Evolutionary conservation across 805 yeast species (phyloP).

Genomic region (Yarrowia osloensis): DNA sequence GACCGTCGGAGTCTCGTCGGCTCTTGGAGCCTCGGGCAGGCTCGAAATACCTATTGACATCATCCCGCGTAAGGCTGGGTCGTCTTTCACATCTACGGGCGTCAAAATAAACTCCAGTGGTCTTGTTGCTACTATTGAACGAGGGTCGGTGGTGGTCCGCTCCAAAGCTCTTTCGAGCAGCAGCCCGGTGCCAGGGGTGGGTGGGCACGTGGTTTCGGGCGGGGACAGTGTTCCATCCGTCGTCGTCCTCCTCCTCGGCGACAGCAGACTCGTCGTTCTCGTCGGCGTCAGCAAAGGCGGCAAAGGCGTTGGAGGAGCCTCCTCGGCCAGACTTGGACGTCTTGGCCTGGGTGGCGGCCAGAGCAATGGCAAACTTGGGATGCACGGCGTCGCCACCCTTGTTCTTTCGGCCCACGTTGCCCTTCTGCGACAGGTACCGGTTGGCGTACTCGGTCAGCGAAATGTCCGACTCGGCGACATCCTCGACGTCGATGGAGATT

Average conservation of each 20-base stretch:
- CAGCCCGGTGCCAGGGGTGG: constrained; percentile 31
- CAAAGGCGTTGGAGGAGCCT: constrained; percentile 19
- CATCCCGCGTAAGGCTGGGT: constrained; percentile 15
- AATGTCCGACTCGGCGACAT: constrained; percentile 32
- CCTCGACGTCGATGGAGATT: constrained; percentile 31
- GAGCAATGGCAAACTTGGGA: constrained; percentile 34
- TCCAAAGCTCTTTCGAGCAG: constrained; percentile 25
- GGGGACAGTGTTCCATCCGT: constrained; percentile 38
- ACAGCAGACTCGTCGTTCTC: constrained; percentile 29
- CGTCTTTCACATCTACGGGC: constrained; percentile 22
- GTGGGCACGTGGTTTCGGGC: constrained; percentile 34
- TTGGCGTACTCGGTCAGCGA: constrained; percentile 32
- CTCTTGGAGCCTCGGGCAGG: neutral
- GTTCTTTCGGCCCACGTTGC: constrained; percentile 7
- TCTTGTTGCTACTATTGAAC: constrained; percentile 31
- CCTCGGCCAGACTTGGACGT: constrained; percentile 23
- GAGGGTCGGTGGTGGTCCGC: constrained; percentile 31
- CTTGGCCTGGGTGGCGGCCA: constrained; percentile 32
- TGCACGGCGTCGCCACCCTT: constrained; percentile 28
- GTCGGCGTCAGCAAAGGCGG: constrained; percentile 30
- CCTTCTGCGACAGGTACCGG: constrained; percentile 29
- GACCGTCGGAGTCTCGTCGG: neutral
- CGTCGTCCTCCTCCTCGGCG: constrained; percentile 33
- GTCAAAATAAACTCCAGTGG: constrained; percentile 30
- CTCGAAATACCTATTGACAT: constrained; percentile 4